Evolutionary conservation across 768 basidiomycete genomes (phyloP), one percentile per base, ranked within the genome.

Genomic region (Termitomyces sp.): DNA sequence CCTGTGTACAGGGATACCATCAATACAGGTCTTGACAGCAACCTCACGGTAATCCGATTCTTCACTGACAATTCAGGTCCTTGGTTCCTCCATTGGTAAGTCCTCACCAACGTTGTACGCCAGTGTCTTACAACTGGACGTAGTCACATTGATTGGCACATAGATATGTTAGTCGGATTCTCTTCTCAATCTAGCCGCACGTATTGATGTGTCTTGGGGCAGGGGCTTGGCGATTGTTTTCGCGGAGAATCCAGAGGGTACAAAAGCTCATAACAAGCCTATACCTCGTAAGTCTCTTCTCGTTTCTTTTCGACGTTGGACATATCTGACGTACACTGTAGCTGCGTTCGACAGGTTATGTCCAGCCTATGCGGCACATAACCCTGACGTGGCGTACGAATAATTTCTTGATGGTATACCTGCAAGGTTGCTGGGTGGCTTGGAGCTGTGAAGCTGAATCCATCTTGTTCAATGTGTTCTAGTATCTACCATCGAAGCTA

Each of bases 1-100:
- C 61, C 61, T 37, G 61, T 54, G 8, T 66, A 67, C 30, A 70
- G 77, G 13, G 78, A 78, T 54, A 73, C 75, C 12, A 72, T 76
- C 22, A 70, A 65, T 36, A 69, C 67, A 15, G 76, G 76, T 4
- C 30, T 45, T 16, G 48, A 62, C 1, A 63, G 57, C 9, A 73
- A 76, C 60, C 71, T 73, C 16, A 76, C 80, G 22, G 80, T 78
- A 15, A 74, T 89, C 48, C 77, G 84, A 33, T 86, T 84, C 71
- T 65, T 68, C n/a, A 82, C 87, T 1, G 83, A 89, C 67, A 89
- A 87, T 71, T 76, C 85, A 9, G 85, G 85, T 11, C 80, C 81
- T 16, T 84, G 83, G 78, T 68, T 58, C 42, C 24, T 61, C 7
- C 58, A 59, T 30, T 57, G 58, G 54, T 59, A 47, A 20, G 50